These are phyloP conservation scores for Eucalyptus virginea DNA, from an alignment of 345 rosid species.

Conservation along the genomic window DNA sequence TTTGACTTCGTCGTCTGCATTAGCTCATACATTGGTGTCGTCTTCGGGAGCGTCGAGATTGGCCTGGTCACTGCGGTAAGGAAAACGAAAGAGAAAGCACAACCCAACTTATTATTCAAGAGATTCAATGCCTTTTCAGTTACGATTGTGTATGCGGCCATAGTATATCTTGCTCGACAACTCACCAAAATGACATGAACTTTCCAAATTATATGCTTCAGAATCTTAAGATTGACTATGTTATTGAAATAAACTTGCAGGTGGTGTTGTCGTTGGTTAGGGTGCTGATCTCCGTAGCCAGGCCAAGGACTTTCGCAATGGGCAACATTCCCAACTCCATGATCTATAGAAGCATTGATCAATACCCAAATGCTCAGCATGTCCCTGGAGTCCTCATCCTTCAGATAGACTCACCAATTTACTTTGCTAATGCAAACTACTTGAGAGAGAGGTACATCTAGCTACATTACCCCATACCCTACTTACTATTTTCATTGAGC, in stretches of 20 bases:
- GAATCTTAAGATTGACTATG: neutral
- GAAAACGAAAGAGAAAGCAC: neutral
- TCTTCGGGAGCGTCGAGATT: conserved; percentile 72
- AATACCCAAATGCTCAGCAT: conserved; percentile 47
- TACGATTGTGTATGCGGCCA: neutral
- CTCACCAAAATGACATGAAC: neutral
- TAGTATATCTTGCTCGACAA: neutral
- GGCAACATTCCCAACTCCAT: conserved; percentile 83
- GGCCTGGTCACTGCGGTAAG: conserved; percentile 72
- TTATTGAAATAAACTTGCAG: conserved; percentile 13
- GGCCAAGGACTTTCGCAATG: conserved; percentile 59
- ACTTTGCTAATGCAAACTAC: conserved; percentile 84
- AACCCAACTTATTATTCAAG: neutral
- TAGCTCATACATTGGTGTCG: conserved; percentile 72
- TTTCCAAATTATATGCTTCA: neutral
- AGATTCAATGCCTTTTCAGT: neutral
- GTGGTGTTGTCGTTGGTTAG: conserved; percentile 59
- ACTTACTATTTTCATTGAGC: neutral
- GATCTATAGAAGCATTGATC: conserved; percentile 69
- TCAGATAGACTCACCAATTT: conserved; percentile 78
- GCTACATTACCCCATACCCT: neutral
- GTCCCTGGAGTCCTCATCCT: conserved; percentile 76
- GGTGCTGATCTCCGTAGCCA: conserved; percentile 57
- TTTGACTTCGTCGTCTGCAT: conserved; percentile 78
- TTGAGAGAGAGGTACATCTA: conserved; percentile 69